Base-by-base conservation (phyloP, 1,284 basidiomycete genomes). In the Puccinia triticina region DNA sequence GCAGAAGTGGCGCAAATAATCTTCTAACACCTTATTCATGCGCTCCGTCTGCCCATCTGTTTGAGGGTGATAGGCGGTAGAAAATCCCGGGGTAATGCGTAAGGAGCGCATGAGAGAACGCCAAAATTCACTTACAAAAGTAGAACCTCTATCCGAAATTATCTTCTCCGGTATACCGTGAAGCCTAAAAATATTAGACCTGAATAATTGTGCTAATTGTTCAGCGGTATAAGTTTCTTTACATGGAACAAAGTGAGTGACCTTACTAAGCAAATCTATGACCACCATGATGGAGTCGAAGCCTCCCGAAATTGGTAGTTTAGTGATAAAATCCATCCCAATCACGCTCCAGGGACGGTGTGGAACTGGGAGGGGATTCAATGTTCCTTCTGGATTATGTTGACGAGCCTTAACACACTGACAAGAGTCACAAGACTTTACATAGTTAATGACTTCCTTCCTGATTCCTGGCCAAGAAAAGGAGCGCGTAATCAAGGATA, bases 341-440 rank as follows among this genome's bases (percentile, higher is more conserved):
- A n/a, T n/a, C n/a, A n/a, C n/a, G n/a, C n/a, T n/a, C n/a, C n/a
- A n/a, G n/a, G n/a, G n/a, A n/a, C n/a, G n/a, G n/a, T n/a, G n/a
- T n/a, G n/a, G n/a, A n/a, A 8, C 7, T 29, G 57, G 57, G n/a
- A 59, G 2, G 4, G 57, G 14, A 2, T 26, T 29, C 57, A 59
- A 59, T 59, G 2, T 59, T 5, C 88, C 88, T 78, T 87, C 87
- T 2, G 87, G 87, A 40, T 86, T 85, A 76, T 87, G 87, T 0
- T 84, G 83, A 10, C 84, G 83, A 11, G 80, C 34, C 77, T 89
- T 89, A 61, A 83, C 85, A 3, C 85, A 84, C 8, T 83, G 69
- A 80, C 89, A 89, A 0, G 83, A 82, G 11, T 86, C 84, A 78
- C 88, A 89, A 8, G 43, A n/a, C 16, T 32, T 66, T 14, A 67